Conservation (phyloP, 2,329 filamentous ascomycete species). For the Pestalotiopsis sp. region DNA sequence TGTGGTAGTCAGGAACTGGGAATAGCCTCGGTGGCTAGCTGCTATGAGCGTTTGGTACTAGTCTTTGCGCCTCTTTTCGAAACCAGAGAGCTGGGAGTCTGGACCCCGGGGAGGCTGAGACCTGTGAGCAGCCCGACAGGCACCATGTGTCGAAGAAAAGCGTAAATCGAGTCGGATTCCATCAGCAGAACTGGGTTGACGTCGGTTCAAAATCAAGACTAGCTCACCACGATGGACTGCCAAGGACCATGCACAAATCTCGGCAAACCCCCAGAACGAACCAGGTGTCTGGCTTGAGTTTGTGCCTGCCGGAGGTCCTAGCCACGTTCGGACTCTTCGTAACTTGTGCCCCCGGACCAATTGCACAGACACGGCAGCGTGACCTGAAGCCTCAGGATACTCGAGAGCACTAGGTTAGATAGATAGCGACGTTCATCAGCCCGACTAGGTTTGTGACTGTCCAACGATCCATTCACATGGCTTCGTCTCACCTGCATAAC, state of each 20-base stretch:
- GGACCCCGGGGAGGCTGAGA: neutral
- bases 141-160: neutral
- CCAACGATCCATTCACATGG: neutral
- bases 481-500: neutral
- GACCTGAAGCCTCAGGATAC: neutral
- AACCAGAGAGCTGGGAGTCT: neutral
- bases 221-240: neutral
- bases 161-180: neutral
- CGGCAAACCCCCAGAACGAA: neutral
- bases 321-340: neutral
- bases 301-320: neutral
- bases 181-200: neutral
- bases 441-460: neutral
- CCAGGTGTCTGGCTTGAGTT: neutral
- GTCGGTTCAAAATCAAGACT: neutral
- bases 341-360: neutral
- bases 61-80: neutral
- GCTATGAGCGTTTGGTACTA: neutral
- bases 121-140: neutral
- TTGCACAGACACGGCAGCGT: neutral
- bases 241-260: neutral
- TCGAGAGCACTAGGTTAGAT: neutral
- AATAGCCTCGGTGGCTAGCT: neutral
- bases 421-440: neutral
- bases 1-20: slow-evolving; percentile 2